Evolutionary conservation across 805 yeast genomes (phyloP).

Genomic region (Dipodascopsis tothii): DNA sequence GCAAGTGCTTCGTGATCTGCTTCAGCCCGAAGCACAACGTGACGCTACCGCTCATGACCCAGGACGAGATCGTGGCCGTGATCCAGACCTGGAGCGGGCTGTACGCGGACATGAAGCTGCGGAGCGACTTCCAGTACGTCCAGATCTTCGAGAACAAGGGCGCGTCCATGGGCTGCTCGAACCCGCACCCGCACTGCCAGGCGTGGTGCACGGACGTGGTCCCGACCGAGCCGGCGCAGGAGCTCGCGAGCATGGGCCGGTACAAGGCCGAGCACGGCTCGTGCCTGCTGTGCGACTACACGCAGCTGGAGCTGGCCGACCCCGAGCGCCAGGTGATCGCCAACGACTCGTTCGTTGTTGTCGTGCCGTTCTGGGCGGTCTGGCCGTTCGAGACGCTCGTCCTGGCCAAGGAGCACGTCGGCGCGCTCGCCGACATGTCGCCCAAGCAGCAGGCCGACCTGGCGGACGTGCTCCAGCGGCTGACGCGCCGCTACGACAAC

Average conservation of each 20-base stretch:
- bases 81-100: slow-evolving; percentile 54
- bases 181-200: slow-evolving; percentile 78
- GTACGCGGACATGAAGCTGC: slow-evolving; percentile 40
- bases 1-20: slow-evolving; percentile 64
- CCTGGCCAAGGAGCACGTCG: slow-evolving; percentile 48
- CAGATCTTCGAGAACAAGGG: slow-evolving; percentile 77
- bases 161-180: slow-evolving; percentile 73
- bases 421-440: slow-evolving; percentile 43
- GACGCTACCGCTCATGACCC: slow-evolving; percentile 43
- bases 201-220: slow-evolving; percentile 50
- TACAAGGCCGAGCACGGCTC: slow-evolving; percentile 39
- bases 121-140: slow-evolving; percentile 42
- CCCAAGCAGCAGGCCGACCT: slow-evolving; percentile 46
- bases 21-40: slow-evolving; percentile 63
- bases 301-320: slow-evolving; percentile 37
- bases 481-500: slow-evolving; percentile 64
- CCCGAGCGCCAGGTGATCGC: slow-evolving; percentile 47
- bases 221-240: slow-evolving; percentile 61
- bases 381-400: slow-evolving; percentile 76
- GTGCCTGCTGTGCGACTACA: slow-evolving; percentile 58
- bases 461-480: slow-evolving; percentile 44
- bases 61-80: slow-evolving; percentile 40
- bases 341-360: slow-evolving; percentile 57
- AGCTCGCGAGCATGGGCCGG: slow-evolving; percentile 44
- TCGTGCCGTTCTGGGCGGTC: slow-evolving; percentile 75